phyloP scores from a whole-genome alignment of 148 eudicot genomes.

The Camellia lanceoleosa region DNA sequence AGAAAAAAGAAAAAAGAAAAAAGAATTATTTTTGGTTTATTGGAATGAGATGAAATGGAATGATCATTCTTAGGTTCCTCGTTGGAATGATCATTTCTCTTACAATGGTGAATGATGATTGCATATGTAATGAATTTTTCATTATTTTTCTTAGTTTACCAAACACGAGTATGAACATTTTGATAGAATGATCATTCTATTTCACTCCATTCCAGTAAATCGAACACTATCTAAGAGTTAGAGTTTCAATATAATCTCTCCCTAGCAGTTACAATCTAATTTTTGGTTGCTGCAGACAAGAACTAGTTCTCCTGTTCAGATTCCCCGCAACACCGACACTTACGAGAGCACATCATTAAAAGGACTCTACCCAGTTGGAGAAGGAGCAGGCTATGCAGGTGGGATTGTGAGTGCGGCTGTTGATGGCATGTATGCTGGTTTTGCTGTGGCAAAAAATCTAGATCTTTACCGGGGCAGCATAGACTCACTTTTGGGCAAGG shows the following conservation, averaged over 20 bases:
- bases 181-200: no score
- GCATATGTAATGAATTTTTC: no score
- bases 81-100: no score
- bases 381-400: conserved; percentile 98
- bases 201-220: no score
- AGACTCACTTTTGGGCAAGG: conserved; percentile 65
- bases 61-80: no score
- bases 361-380: conserved; percentile 94
- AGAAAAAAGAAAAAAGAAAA: no score
- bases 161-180: no score
- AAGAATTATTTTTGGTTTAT: no score
- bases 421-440: conserved; percentile 94
- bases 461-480: conserved; percentile 53
- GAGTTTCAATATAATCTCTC: neutral
- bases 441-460: conserved; percentile 74
- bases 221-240: no score
- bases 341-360: conserved; percentile 84
- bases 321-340: conserved; percentile 55
- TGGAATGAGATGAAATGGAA: no score
- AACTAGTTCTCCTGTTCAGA: conserved; percentile 93
- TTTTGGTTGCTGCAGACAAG: conserved; percentile 56
- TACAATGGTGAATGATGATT: no score
- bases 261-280: neutral
- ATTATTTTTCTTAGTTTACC: no score
- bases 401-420: conserved; percentile 98